Conservation (phyloP, 805 yeast species). For the Ascoidea asiatica region DNA sequence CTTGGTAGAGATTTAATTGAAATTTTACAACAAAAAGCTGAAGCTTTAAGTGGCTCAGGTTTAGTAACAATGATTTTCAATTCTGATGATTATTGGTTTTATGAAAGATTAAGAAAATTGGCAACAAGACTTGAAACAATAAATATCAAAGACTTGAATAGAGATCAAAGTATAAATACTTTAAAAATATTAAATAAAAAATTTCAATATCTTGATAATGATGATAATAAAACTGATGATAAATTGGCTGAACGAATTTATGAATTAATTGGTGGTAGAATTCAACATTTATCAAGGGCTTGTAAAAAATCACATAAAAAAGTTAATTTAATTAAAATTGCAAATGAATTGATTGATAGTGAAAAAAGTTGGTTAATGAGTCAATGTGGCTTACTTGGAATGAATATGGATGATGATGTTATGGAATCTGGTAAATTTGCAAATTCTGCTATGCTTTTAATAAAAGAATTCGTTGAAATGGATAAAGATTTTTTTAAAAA, state of each 20-base stretch:
- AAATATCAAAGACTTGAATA: constrained; percentile 48
- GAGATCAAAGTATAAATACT: constrained; percentile 42
- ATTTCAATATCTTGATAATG: too few relatives aligned
- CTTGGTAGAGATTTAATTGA: constrained; percentile 63
- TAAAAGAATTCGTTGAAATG: constrained; percentile 60
- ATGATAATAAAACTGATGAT: constrained; percentile 24
- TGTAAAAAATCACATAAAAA: constrained; percentile 40
- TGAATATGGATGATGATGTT: constrained; percentile 79
- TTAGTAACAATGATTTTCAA: constrained; percentile 55
- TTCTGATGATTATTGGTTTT: constrained; percentile 77
- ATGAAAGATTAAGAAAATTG: constrained; percentile 55
- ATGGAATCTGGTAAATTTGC: constrained; percentile 75
- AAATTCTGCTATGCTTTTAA: constrained; percentile 57
- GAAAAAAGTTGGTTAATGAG: constrained; percentile 81
- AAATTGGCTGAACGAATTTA: constrained; percentile 39
- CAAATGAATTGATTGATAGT: constrained; percentile 58
- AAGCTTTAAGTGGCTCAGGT: constrained; percentile 60
- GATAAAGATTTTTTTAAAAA: constrained; percentile 25
- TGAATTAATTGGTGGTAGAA: constrained; percentile 69
- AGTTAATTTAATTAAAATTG: constrained; percentile 46
- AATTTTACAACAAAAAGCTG: constrained; percentile 74
- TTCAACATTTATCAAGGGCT: constrained; percentile 68
- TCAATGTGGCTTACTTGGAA: constrained; percentile 68
- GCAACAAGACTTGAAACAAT: constrained; percentile 68
- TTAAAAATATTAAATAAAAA: constrained; percentile 35